A percentile compares a stretch with the other conserved stretches of the same genome.
Conservation (phyloP, 2,329 filamentous ascomycete genomes). For the Rosellinia necatrix region DNA sequence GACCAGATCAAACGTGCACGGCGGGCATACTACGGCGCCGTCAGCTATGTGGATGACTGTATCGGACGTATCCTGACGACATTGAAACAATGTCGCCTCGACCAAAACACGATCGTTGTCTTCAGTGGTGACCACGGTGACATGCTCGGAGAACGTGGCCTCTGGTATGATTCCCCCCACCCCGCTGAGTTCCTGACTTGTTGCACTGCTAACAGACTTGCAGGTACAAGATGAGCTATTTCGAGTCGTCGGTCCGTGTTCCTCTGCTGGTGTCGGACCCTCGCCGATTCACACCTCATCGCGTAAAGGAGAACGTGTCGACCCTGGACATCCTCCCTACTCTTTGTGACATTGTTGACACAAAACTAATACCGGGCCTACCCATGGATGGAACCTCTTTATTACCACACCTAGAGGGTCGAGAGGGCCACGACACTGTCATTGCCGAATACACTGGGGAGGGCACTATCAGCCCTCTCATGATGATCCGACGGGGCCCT, state of each 20-base stretch:
- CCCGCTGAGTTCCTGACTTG: not conserved
- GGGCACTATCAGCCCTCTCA: constrained; percentile 83
- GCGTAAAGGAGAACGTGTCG: constrained; percentile 82
- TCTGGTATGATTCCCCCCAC: constrained; percentile 61
- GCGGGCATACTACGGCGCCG: constrained; percentile 89
- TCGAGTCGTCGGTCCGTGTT: constrained; percentile 87
- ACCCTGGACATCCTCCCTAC: constrained; percentile 91
- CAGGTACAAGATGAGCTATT: constrained; percentile 93
- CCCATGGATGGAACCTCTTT: constrained; percentile 86
- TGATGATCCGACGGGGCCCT: constrained; percentile 88
- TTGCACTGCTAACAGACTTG: constrained; percentile 5
- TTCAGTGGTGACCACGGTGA: constrained; percentile 95
- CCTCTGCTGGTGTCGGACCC: constrained; percentile 86
- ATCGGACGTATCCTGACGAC: constrained; percentile 81
- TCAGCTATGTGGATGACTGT: constrained; percentile 92
- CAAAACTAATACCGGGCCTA: constrained; percentile 69
- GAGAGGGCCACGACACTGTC: constrained; percentile 79
- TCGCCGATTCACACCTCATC: constrained; percentile 72
- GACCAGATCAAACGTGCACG: constrained; percentile 86
- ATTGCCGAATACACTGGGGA: constrained; percentile 95
- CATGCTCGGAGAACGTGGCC: constrained; percentile 88
- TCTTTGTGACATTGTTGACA: constrained; percentile 80
- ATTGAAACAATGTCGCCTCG: constrained; percentile 77
- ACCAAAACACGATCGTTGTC: constrained; percentile 85
- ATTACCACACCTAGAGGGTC: constrained; percentile 73